These are phyloP conservation scores for Lepiota subincarnata DNA, from an alignment of 768 basidiomycete species.

Conservation along the genomic window DNA sequence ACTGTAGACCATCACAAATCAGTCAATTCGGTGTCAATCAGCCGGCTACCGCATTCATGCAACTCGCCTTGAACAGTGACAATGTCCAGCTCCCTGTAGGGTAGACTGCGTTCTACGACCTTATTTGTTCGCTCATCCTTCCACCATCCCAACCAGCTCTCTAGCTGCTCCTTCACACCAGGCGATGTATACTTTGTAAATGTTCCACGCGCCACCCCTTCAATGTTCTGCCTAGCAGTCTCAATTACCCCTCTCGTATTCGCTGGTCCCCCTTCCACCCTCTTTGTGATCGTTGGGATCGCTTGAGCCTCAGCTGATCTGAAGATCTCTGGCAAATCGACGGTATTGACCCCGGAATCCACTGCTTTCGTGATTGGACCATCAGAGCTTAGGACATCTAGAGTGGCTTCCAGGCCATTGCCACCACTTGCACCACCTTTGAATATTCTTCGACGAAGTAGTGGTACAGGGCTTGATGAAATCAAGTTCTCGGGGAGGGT, in stretches of 20 bases:
- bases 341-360: slow-evolving; percentile 39
- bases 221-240: slow-evolving; percentile 8
- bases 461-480: slow-evolving; percentile 35
- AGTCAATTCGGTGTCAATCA: not conserved
- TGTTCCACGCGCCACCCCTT: not conserved
- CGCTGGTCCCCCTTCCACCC: slow-evolving; percentile 20
- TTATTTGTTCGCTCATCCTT: slow-evolving; percentile 48
- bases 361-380: slow-evolving; percentile 50
- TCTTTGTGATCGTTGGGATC: slow-evolving; percentile 17
- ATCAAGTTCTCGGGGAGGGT: slow-evolving; percentile 11
- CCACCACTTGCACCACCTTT: slow-evolving; percentile 47
- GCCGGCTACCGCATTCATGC: not conserved
- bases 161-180: slow-evolving; percentile 21
- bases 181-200: slow-evolving; percentile 22
- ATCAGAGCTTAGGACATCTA: slow-evolving; percentile 54
- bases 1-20: slow-evolving; percentile 33
- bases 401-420: slow-evolving; percentile 34
- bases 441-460: slow-evolving; percentile 42
- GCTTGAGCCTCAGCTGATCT: slow-evolving; percentile 27
- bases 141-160: slow-evolving; percentile 48
- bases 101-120: slow-evolving; percentile 50
- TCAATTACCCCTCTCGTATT: slow-evolving; percentile 16
- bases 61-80: slow-evolving; percentile 57
- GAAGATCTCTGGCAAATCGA: slow-evolving; percentile 32
- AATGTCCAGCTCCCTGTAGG: slow-evolving; percentile 59